A percentile compares a stretch with the other conserved stretches of the same genome.
Conservation (phyloP, 371 early-diverging fungal genomes). For the Rhizopus arrhizus region DNA sequence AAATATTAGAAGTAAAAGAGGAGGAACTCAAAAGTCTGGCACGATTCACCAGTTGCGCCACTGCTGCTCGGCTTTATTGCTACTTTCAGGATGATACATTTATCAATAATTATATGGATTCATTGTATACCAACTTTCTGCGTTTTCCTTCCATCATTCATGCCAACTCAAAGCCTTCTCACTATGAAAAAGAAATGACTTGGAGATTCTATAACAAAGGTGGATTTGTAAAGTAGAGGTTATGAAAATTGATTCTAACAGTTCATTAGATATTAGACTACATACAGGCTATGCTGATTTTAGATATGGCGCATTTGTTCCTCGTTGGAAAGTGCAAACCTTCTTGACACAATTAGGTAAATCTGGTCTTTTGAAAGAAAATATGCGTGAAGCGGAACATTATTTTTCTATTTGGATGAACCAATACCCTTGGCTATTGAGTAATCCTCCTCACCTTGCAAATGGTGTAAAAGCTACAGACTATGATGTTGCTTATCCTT, state of each 20-base stretch:
- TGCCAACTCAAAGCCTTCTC: constrained; percentile 59
- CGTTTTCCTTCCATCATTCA: constrained; percentile 60
- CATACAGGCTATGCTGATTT: constrained; percentile 68
- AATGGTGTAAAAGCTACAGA: constrained; percentile 24
- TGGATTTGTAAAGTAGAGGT: background rate
- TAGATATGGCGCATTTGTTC: constrained; percentile 60
- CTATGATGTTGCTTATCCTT: constrained; percentile 14
- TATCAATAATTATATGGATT: constrained; percentile 59
- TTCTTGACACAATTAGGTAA: constrained; percentile 60
- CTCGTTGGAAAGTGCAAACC: constrained; percentile 48
- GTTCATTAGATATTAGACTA: constrained; percentile 39
- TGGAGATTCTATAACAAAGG: constrained; percentile 51
- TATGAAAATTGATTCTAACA: background rate
- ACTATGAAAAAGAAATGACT: constrained; percentile 57
- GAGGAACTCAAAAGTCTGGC: constrained; percentile 60
- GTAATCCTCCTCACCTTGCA: constrained; percentile 42
- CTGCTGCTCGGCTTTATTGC: constrained; percentile 59
- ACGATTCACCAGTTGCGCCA: constrained; percentile 62
- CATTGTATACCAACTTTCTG: constrained; percentile 64
- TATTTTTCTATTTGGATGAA: constrained; percentile 71
- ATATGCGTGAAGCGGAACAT: constrained; percentile 55
- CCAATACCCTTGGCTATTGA: constrained; percentile 65
- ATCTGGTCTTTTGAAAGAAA: constrained; percentile 52
- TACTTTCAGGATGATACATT: constrained; percentile 69
- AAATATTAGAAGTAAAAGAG: constrained; percentile 45